phyloP scores from a whole-genome alignment of 768 basidiomycete species.

The Panus rudis region DNA sequence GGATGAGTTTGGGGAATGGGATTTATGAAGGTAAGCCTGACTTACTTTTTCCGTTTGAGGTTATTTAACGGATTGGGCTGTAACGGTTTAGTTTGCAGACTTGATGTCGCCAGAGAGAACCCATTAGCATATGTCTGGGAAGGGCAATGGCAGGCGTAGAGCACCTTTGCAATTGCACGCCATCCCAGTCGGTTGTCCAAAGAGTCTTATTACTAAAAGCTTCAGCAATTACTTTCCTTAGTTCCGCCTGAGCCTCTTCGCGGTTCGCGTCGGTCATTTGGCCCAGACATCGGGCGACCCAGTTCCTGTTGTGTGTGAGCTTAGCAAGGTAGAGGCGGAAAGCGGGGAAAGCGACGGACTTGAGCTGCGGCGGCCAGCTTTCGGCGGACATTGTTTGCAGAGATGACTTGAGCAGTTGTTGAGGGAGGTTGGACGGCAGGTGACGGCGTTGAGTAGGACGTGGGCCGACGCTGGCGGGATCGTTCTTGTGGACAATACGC shows the following conservation, averaged over 20 bases:
- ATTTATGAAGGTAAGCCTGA: too few species aligned
- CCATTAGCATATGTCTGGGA: neutral
- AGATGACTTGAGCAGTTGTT: too few species aligned
- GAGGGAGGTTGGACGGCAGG: too few species aligned
- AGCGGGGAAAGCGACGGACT: slow-evolving; percentile 36
- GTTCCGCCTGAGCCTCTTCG: slow-evolving; percentile 82
- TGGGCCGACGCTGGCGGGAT: too few species aligned
- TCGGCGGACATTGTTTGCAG: slow-evolving; percentile 82
- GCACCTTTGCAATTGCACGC: slow-evolving; percentile 82
- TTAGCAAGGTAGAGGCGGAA: slow-evolving; percentile 9
- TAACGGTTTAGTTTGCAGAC: slow-evolving; percentile 57
- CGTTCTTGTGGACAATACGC: too few species aligned
- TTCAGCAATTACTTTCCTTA: slow-evolving; percentile 95
- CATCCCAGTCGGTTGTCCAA: slow-evolving; percentile 92
- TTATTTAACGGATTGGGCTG: slow-evolving; percentile 30
- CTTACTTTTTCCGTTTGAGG: slow-evolving; percentile 70
- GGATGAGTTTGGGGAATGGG: neutral
- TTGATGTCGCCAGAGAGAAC: slow-evolving; percentile 20
- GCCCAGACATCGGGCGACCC: slow-evolving; percentile 90
- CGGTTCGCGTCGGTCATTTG: slow-evolving; percentile 88
- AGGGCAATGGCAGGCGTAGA: slow-evolving; percentile 7
- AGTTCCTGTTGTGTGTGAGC: slow-evolving; percentile 51
- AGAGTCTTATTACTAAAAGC: slow-evolving; percentile 79
- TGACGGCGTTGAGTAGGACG: too few species aligned
- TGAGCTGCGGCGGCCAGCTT: slow-evolving; percentile 75